Conservation (phyloP, 2,329 filamentous ascomycete species). For the Chrysoporthe austroafricana region DNA sequence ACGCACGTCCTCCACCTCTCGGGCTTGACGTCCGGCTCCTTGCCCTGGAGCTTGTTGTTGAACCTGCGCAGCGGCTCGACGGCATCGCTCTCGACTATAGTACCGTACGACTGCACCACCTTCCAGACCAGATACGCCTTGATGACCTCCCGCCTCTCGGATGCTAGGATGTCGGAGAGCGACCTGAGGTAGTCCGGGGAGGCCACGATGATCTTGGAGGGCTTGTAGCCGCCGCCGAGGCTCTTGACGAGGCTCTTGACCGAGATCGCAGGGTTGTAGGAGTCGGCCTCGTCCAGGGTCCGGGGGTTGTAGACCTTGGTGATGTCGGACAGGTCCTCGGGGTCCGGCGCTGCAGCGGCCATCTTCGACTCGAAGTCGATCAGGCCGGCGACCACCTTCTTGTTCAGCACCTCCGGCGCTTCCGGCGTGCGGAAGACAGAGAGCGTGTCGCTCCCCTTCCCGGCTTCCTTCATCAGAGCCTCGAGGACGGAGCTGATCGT, state of each 20-base stretch:
- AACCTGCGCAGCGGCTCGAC: conserved; percentile 64
- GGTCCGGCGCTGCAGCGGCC: conserved; percentile 28
- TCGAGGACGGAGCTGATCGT: conserved; percentile 46
- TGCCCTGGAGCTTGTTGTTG: conserved; percentile 62
- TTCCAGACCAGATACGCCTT: conserved; percentile 70
- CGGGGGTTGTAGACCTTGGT: conserved; percentile 29
- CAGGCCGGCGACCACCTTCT: conserved; percentile 35
- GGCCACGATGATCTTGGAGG: conserved; percentile 25
- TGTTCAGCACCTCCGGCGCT: conserved; percentile 31
- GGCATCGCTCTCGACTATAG: conserved; percentile 61
- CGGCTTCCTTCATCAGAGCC: conserved; percentile 26
- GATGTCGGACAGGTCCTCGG: conserved; percentile 29
- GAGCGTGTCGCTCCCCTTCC: conserved; percentile 2
- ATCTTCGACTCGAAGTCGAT: conserved; percentile 32
- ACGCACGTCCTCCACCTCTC: conserved; percentile 72
- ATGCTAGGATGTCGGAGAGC: conserved; percentile 57
- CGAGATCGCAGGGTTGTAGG: conserved; percentile 27
- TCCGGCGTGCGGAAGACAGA: conserved; percentile 35
- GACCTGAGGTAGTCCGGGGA: conserved; percentile 61
- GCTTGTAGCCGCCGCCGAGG: conserved; percentile 18
- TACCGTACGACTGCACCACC: conserved; percentile 63
- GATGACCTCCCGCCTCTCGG: conserved; percentile 55
- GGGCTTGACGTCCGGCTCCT: conserved; percentile 62
- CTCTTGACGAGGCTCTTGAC: conserved; percentile 29
- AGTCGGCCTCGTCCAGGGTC: conserved; percentile 24